Conservation (phyloP, 192 early-diverging fungal genomes). For the Rhizophagus clarus region DNA sequence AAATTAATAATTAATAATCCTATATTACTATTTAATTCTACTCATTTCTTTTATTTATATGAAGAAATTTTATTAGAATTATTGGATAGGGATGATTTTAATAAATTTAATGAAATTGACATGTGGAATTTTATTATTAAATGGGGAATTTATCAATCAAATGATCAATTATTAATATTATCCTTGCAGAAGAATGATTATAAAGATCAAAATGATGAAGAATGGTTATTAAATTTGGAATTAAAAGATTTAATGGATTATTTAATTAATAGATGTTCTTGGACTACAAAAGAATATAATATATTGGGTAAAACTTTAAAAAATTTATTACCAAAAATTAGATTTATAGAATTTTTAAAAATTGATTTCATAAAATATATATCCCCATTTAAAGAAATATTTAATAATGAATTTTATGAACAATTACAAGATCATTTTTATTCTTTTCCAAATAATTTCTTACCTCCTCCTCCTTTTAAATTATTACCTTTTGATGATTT, state of each 20-base stretch:
- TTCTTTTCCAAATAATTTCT: not conserved
- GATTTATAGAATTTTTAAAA: not conserved
- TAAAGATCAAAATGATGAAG: not conserved
- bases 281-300: not conserved
- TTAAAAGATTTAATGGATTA: not conserved
- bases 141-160: conserved; percentile 14
- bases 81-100: conserved; percentile 20
- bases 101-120: conserved; percentile 5
- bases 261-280: not conserved
- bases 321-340: not conserved
- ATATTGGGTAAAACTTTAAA: not conserved
- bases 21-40: not conserved
- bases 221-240: not conserved
- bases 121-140: conserved; percentile 2
- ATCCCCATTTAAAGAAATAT: not conserved
- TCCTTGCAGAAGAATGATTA: not conserved
- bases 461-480: not conserved
- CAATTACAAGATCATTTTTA: not conserved
- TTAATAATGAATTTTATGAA: not conserved
- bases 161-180: not conserved
- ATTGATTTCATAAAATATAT: not conserved
- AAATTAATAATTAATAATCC: not conserved
- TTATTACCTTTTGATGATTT: not conserved
- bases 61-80: conserved; percentile 5
- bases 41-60: not conserved